Evolutionary conservation across 495 filamentous ascomycete species (phyloP).

Genomic region (Talaromyces thailandensis): DNA sequence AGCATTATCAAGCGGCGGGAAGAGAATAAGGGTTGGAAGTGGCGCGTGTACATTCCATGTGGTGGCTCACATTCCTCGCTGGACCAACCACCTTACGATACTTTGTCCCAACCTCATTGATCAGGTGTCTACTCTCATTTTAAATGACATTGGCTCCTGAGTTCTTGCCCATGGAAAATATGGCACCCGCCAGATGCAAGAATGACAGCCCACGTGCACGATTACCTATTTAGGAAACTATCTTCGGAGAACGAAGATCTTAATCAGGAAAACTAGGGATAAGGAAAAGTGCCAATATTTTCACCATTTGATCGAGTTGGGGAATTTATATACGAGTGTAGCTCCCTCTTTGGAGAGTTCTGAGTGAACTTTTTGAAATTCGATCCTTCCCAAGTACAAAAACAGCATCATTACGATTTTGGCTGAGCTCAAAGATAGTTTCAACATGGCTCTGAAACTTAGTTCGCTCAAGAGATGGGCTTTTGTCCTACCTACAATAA

Average conservation of each 20-base stretch:
- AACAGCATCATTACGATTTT: too few species aligned
- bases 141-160: neutral
- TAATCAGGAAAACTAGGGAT: too few species aligned
- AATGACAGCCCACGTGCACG: neutral
- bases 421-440: neutral
- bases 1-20: neutral
- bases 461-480: neutral
- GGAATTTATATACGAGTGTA: neutral
- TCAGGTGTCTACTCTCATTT: too few species aligned
- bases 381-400: too few species aligned
- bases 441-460: neutral
- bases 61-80: neutral
- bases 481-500: slow-evolving; percentile 1
- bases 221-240: slow-evolving; percentile 3
- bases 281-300: neutral
- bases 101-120: neutral
- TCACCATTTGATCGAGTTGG: neutral
- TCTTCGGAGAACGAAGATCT: neutral
- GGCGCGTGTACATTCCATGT: neutral
- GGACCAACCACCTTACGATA: neutral
- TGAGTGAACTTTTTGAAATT: too few species aligned
- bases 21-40: neutral
- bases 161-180: neutral
- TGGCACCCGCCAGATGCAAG: neutral
- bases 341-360: too few species aligned